These are phyloP conservation scores for Aquanectria penicillioides DNA, from an alignment of 2,329 filamentous ascomycete genomes.

Conservation along the genomic window DNA sequence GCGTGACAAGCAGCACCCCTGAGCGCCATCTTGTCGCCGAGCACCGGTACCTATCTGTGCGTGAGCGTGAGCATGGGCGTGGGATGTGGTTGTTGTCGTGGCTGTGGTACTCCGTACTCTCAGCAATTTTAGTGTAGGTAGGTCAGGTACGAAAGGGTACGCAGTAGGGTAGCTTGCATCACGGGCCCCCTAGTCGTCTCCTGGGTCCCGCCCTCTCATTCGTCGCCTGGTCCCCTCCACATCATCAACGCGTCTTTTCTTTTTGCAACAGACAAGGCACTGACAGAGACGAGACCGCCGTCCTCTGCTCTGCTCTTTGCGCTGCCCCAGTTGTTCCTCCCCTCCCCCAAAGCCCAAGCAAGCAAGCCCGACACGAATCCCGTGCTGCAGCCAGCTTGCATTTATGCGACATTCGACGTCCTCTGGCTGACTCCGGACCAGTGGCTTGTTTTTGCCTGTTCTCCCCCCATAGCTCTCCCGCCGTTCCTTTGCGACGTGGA, in stretches of 20 bases:
- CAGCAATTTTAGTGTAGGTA: conserved; percentile 19
- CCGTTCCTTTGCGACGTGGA: conserved; percentile 38
- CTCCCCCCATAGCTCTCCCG: conserved; percentile 40
- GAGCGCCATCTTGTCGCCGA: background rate
- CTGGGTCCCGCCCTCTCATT: conserved; percentile 34
- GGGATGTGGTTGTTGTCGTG: background rate
- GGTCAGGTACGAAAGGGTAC: conserved; percentile 3
- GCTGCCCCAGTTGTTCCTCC: conserved; percentile 25
- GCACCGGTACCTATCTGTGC: background rate
- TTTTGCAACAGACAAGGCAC: conserved; percentile 36
- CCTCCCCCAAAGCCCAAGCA: conserved; percentile 30
- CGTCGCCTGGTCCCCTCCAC: conserved; percentile 37
- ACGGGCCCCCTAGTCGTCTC: conserved; percentile 32
- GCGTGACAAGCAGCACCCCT: background rate
- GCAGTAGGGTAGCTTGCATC: conserved; percentile 31
- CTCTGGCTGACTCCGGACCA: conserved; percentile 44
- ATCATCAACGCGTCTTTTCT: conserved; percentile 42
- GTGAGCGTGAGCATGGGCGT: background rate
- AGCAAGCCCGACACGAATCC: conserved; percentile 37
- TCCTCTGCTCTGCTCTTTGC: conserved; percentile 20
- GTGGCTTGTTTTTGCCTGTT: conserved; percentile 42
- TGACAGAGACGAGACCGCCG: conserved; percentile 31
- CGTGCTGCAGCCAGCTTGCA: conserved; percentile 45
- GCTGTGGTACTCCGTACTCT: conserved; percentile 26
- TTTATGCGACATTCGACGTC: conserved; percentile 46